Evolutionary conservation across 2,329 filamentous ascomycete genomes (phyloP), one percentile per base, ranked within the genome.

Genomic region (Pseudopithomyces maydicus): DNA sequence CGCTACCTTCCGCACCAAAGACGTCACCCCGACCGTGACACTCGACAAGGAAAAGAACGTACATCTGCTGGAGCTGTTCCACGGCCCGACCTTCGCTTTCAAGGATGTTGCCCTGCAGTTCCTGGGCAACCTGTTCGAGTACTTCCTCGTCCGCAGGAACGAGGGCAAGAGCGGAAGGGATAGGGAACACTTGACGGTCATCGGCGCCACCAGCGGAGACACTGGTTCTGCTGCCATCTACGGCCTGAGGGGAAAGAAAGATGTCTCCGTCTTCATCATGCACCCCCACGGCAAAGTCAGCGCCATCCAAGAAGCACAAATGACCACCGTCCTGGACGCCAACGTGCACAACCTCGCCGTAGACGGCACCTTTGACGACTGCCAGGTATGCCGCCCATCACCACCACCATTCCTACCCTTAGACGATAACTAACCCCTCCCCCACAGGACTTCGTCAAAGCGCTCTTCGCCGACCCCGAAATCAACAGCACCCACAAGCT

Each of bases 171-270:
- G 81, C 26, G 87, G 87, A 19, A 78, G 92, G 62, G 91, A 92
- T 53, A 69, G 74, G 59, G 74, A 78, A 52, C 75, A 77, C 55
- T 45, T 78, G 67, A 78, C 75, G 1, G 73, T 79, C 63, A 65
- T 78, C 64, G 70, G 76, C 53, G 76, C 76, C 42, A 78, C 76
- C 45, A 78, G 76, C 63, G 76, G 76, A 55, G 73, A 83, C 74
- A 98, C 94, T 26, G 94, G 94, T 22, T 97, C 92, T 26, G 94
- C 94, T 11, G 95, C 95, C 64, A 98, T 99, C 67, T 97, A 98
- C 73, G 95, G 95, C 54, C 83, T 99, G 53, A 83, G 93, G 49
- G 92, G 93, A 53, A 98, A 98, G 86, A 93, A 96, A 79, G 95
- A 99, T 82, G 91, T 97, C 15, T 96, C 92, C 0, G 91, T 98